Percentiles rank a stretch among this genome's conserved stretches.
Evolutionary conservation across 148 eudicot genomes (phyloP).

Genomic region (Cornus controversa): DNA sequence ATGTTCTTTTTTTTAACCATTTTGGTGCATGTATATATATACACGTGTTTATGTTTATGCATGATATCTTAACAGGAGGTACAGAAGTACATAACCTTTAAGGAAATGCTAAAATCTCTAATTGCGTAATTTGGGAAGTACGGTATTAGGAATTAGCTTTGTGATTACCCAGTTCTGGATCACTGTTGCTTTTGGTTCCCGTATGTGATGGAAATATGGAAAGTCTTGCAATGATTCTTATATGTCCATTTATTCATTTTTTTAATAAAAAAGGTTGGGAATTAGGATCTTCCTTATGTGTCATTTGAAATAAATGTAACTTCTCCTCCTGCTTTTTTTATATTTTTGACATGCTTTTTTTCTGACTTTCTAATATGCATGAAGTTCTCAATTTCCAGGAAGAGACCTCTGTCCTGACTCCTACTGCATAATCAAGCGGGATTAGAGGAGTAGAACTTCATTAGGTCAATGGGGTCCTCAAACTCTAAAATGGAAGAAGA

Average conservation of each 20-base stretch:
- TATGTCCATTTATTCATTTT: background rate
- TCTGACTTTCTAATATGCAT: conserved; percentile 2
- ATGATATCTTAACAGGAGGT: background rate
- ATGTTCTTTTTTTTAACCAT: too few relatives aligned
- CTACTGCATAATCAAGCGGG: background rate
- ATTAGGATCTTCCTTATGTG: background rate
- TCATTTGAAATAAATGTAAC: background rate
- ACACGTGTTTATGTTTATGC: background rate
- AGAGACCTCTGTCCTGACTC: background rate
- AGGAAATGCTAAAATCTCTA: background rate
- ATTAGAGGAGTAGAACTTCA: background rate
- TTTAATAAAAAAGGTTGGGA: background rate
- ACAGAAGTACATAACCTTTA: too few relatives aligned
- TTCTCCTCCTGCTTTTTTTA: background rate
- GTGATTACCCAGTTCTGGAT: background rate
- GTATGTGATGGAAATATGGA: background rate
- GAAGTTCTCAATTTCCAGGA: conserved; percentile 11
- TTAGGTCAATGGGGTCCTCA: conserved; percentile 64
- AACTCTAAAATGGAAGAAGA: conserved; percentile 84
- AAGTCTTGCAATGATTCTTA: background rate
- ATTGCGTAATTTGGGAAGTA: background rate
- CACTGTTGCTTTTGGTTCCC: background rate
- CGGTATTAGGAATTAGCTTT: background rate
- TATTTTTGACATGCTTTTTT: background rate
- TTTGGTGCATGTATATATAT: too few relatives aligned